Percentiles rank a stretch among this genome's conserved stretches.
Evolutionary conservation across 2,329 filamentous ascomycete species (phyloP).

Genomic region (Tolypocladium sp.): DNA sequence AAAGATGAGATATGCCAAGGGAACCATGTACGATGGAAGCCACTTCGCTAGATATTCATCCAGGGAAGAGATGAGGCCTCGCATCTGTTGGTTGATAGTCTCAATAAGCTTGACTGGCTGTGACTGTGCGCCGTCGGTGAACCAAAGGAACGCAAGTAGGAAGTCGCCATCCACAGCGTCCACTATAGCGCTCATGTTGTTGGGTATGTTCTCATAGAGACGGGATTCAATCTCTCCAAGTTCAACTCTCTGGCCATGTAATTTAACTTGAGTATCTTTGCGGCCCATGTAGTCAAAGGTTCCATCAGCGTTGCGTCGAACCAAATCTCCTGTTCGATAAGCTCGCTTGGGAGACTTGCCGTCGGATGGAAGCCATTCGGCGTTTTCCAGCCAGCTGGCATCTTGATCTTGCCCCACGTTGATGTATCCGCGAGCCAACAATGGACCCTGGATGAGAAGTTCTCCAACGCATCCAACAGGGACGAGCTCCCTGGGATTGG

Average conservation of each 20-base stretch:
- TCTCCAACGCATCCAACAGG: too few species aligned
- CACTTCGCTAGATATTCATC: background rate
- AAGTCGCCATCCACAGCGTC: too few species aligned
- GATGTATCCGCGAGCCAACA: too few species aligned
- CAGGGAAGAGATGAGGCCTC: background rate
- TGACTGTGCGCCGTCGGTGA: too few species aligned
- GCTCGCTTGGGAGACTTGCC: conserved; percentile 8
- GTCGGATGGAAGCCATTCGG: too few species aligned
- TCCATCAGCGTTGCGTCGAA: background rate
- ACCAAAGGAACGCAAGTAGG: too few species aligned
- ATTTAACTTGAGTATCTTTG: conserved; percentile 3
- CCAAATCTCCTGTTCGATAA: conserved; percentile 7
- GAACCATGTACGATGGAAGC: background rate
- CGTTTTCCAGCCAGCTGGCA: too few species aligned
- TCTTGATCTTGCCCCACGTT: too few species aligned
- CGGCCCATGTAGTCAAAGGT: background rate
- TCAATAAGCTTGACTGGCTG: too few species aligned
- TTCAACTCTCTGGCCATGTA: conserved; percentile 10
- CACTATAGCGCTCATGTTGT: background rate
- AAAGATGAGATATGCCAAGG: background rate
- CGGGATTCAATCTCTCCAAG: conserved; percentile 9
- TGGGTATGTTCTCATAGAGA: background rate
- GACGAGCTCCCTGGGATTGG: too few species aligned
- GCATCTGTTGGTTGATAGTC: too few species aligned
- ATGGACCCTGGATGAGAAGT: too few species aligned